A percentile compares a stretch with the other conserved stretches of the same genome.
phyloP scores from a whole-genome alignment of 345 rosid genomes.

The Cardamine resedifolia region DNA sequence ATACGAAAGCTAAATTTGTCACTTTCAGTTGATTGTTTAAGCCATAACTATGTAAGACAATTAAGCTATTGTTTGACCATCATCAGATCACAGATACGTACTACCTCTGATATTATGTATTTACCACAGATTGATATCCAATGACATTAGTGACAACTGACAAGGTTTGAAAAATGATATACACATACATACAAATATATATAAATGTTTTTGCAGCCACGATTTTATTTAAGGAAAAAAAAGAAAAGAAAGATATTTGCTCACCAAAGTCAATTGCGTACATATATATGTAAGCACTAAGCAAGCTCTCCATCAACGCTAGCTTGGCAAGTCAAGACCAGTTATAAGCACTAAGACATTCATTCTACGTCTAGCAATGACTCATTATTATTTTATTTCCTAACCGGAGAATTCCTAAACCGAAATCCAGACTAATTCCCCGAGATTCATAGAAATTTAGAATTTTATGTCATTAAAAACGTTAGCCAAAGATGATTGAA shows the following conservation, averaged over 20 bases:
- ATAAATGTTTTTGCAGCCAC: not conserved
- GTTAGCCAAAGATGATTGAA: too few species aligned
- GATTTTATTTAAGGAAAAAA: not conserved
- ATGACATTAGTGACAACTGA: not conserved
- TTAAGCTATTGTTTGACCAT: conserved; percentile 20
- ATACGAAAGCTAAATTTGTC: not conserved
- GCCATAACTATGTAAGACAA: not conserved
- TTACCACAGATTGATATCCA: not conserved
- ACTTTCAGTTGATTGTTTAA: conserved; percentile 1
- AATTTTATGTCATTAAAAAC: too few species aligned
- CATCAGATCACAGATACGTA: conserved; percentile 4
- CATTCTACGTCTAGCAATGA: not conserved
- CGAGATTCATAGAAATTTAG: too few species aligned
- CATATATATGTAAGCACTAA: not conserved
- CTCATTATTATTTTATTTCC: not conserved
- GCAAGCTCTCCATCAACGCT: conserved; percentile 13
- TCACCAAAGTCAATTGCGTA: conserved; percentile 3
- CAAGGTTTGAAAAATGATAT: not conserved
- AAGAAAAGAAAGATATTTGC: not conserved
- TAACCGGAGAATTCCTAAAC: too few species aligned
- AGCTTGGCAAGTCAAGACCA: conserved; percentile 3
- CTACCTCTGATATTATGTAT: conserved; percentile 1
- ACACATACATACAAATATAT: not conserved
- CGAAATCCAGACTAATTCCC: too few species aligned
- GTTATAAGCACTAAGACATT: not conserved